Evolutionary conservation across 441 rosid genomes (phyloP).

Genomic region (Syzygium malaccense): DNA sequence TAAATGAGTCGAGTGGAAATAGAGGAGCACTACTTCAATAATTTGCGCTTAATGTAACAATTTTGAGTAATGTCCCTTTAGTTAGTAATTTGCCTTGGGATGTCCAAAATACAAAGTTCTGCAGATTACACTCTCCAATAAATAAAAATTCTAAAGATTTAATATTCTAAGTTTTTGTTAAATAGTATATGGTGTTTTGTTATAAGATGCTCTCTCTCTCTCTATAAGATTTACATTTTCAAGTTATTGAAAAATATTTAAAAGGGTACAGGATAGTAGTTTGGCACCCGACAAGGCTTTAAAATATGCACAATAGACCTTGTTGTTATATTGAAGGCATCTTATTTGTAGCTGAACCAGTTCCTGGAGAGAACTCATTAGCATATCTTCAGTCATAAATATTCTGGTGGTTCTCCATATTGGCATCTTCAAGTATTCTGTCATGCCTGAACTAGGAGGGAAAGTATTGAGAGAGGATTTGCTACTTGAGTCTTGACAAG

Average conservation of each 20-base stretch:
- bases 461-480: neutral
- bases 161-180: neutral
- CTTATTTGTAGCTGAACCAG: neutral
- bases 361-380: neutral
- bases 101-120: neutral
- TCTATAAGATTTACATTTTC: neutral
- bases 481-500: neutral
- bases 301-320: neutral
- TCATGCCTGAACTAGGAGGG: neutral
- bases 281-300: neutral
- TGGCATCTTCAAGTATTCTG: neutral
- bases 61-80: neutral
- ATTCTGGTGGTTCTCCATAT: neutral
- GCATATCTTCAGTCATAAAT: neutral
- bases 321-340: neutral
- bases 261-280: neutral
- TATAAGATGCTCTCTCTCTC: neutral
- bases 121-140: neutral
- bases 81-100: neutral
- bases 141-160: neutral
- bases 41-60: neutral
- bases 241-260: neutral
- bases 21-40: neutral
- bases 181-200: neutral
- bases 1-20: neutral